Evolutionary conservation across 306 rosid genomes (phyloP).

Genomic region (Quercus glauca): DNA sequence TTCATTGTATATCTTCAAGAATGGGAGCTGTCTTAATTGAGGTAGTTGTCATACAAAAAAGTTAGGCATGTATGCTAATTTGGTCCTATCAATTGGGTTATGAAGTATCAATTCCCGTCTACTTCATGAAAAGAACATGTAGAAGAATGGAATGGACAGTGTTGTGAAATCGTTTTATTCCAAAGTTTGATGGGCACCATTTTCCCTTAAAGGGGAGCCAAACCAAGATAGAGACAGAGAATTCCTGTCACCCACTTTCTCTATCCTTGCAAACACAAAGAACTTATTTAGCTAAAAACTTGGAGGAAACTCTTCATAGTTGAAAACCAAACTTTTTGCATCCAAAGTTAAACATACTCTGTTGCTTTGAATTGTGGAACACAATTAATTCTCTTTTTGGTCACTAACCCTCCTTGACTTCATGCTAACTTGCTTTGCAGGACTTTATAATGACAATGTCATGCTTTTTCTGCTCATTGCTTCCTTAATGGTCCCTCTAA

Average conservation of each 20-base stretch:
- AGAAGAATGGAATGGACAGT: neutral
- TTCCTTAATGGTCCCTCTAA: slow-evolving; percentile 38
- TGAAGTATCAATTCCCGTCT: neutral
- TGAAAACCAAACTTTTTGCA: neutral
- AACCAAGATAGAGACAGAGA: neutral
- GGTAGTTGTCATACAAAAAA: neutral
- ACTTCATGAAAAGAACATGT: neutral
- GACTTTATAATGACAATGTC: slow-evolving; percentile 35
- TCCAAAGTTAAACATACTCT: neutral
- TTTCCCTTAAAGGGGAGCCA: neutral
- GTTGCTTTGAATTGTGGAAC: slow-evolving; percentile 9
- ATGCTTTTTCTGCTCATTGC: slow-evolving; percentile 39
- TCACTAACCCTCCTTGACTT: neutral
- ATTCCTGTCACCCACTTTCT: neutral
- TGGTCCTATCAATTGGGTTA: neutral
- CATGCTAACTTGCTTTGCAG: slow-evolving; percentile 41
- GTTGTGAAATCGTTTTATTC: neutral
- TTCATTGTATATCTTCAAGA: neutral
- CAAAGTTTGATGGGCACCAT: neutral
- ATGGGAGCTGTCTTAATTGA: neutral
- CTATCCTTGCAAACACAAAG: neutral
- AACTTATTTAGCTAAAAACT: neutral
- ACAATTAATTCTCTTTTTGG: neutral
- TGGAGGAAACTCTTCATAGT: neutral
- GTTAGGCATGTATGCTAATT: neutral